Evolutionary conservation across 108 stramenopile species (phyloP).

Genomic region (Aurantiochytrium sp.): DNA sequence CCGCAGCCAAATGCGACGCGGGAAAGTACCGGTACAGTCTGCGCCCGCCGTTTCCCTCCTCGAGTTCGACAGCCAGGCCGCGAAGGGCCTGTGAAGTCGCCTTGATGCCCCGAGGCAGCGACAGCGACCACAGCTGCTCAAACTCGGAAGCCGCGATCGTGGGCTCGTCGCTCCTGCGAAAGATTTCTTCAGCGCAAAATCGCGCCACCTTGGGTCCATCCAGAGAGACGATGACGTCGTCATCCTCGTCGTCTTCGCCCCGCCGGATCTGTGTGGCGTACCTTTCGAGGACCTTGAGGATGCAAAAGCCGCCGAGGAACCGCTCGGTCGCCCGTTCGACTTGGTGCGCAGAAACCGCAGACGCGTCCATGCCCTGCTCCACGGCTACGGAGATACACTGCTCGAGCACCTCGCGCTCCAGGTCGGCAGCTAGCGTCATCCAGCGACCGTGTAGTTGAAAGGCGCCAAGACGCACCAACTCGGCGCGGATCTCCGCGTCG

Average conservation of each 20-base stretch:
- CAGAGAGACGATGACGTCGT: neutral
- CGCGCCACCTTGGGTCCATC: neutral
- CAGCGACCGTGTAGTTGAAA: neutral
- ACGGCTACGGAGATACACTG: neutral
- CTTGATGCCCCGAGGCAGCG: neutral
- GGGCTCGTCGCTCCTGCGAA: neutral
- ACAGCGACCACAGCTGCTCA: neutral
- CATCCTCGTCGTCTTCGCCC: too few species aligned
- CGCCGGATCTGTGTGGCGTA: neutral
- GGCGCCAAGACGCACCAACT: neutral
- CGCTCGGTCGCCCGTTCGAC: neutral
- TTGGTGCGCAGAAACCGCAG: neutral
- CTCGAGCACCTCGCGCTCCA: neutral
- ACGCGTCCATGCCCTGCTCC: neutral
- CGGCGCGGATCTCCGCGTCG: neutral
- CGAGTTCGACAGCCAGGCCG: neutral
- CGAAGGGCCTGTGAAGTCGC: neutral
- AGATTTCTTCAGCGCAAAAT: neutral
- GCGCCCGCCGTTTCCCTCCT: neutral
- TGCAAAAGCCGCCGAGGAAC: neutral
- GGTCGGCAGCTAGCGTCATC: neutral
- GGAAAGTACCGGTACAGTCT: neutral
- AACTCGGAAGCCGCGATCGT: neutral
- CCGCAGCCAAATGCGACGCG: neutral
- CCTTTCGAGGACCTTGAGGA: neutral